Evolutionary conservation across 805 yeast genomes (phyloP), one percentile per base, ranked within the genome.

Genomic region (Candida nemodendra): DNA sequence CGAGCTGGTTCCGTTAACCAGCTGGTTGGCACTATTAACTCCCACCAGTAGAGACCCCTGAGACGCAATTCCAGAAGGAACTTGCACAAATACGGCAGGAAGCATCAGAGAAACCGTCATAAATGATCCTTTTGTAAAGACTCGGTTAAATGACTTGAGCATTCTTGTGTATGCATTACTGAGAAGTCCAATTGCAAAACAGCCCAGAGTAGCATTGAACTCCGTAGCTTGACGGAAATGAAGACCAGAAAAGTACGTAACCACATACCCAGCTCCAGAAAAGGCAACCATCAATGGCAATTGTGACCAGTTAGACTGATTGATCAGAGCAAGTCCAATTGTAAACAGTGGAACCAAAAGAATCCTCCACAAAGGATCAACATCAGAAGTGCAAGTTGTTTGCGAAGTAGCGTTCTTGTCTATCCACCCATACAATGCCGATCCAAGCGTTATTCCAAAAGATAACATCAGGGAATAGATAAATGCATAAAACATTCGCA

Each of bases 61-160:
- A 0, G 95, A 80, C 2, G 97, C 96, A 43, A 91, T 80, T 59
- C 97, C 97, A 1, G 91, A 81, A 3, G 98, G 98, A 30, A 91
- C 97, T 60, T 85, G 95, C 3, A 88, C 95, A 56, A 91, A 90
- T 31, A 91, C 87, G 0, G 91, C 98, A 0, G 98, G 98, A 38
- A 91, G 64, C 96, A 91, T 91, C 5, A 96, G 93, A 17, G 95
- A 83, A 18, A 90, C 95, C 0, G 98, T 96, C 66, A 91, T 77
- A 19, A 57, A 54, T 5, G 63, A 45, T 2, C 61, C 54, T 21
- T 48, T 48, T 9, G 48, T 42, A 12, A 57, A 45, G n/a, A 44
- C 44, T 32, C 49, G 49, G 32, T 50, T 51, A 27, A 56, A 38
- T 2, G 96, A 95, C 57, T 83, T 85, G 53, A 90, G 82, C 9